Conservation (phyloP, 345 rosid genomes). For the Ceriops tagal region DNA sequence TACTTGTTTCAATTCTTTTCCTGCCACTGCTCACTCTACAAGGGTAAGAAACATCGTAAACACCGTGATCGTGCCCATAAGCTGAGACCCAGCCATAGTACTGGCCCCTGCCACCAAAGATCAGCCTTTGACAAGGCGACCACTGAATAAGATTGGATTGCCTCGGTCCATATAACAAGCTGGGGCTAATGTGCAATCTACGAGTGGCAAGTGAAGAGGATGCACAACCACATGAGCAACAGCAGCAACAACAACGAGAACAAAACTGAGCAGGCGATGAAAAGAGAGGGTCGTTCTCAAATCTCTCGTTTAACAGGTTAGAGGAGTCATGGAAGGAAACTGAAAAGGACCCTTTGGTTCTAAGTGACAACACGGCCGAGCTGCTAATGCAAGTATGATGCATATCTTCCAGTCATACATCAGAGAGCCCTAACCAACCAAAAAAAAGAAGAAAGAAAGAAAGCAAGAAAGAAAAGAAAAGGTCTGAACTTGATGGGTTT, state of each 20-base stretch:
- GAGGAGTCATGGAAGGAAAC: constrained; percentile 50
- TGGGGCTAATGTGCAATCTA: constrained; percentile 39
- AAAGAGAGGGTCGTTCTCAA: constrained; percentile 32
- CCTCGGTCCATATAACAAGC: constrained; percentile 54
- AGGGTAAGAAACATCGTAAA: constrained; percentile 45
- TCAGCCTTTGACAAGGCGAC: constrained; percentile 52
- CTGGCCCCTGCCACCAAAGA: constrained; percentile 35
- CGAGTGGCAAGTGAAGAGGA: constrained; percentile 26
- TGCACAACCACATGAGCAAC: constrained; percentile 35
- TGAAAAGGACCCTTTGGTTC: constrained; percentile 42
- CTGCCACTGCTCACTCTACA: constrained; percentile 22
- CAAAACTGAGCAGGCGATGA: constrained; percentile 23
- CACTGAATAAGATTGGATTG: constrained; percentile 69
- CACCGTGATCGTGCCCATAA: constrained; percentile 33
- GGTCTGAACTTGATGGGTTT: constrained; percentile 24
- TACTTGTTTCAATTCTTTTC: constrained; percentile 32
- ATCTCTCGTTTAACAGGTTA: constrained; percentile 43
- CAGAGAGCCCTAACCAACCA: not conserved
- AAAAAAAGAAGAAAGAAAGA: not conserved
- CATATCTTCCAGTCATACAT: constrained; percentile 24
- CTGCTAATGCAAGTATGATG: constrained; percentile 45
- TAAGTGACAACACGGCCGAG: constrained; percentile 44
- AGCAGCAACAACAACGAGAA: constrained; percentile 36
- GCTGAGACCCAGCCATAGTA: constrained; percentile 29
- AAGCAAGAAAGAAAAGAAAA: not conserved